Percentiles rank a stretch among this genome's conserved stretches.
These are phyloP conservation scores for Kalmusia sp. DNA, from an alignment of 2,329 filamentous ascomycete species.

Conservation along the genomic window DNA sequence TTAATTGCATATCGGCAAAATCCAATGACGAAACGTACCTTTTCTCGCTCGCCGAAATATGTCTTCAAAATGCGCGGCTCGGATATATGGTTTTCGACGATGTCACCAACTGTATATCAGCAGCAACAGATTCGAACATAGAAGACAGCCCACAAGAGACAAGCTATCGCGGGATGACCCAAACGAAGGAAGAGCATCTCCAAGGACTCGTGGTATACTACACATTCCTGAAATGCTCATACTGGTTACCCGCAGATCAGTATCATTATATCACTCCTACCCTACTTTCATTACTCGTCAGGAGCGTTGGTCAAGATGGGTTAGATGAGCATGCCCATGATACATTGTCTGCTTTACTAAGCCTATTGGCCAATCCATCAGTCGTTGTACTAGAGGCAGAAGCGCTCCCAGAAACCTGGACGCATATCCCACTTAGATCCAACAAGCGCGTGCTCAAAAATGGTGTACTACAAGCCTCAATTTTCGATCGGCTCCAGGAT, in stretches of 20 bases:
- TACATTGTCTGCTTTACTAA: slow-evolving; percentile 36
- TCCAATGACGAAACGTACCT: slow-evolving; percentile 21
- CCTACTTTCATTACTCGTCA: slow-evolving; percentile 23
- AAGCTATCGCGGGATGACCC: not conserved
- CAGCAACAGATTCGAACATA: not conserved
- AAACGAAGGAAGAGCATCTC: slow-evolving; percentile 12
- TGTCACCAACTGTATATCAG: slow-evolving; percentile 5
- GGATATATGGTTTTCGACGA: slow-evolving; percentile 20
- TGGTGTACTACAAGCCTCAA: slow-evolving; percentile 25
- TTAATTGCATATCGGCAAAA: slow-evolving; percentile 23
- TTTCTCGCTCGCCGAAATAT: slow-evolving; percentile 34
- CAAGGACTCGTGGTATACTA: slow-evolving; percentile 24
- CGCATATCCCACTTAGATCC: not conserved
- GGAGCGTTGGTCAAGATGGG: slow-evolving; percentile 25
- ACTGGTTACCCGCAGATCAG: slow-evolving; percentile 31
- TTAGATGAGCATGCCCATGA: slow-evolving; percentile 34
- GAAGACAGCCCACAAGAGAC: not conserved
- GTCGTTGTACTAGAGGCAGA: slow-evolving; percentile 10
- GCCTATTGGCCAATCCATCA: slow-evolving; percentile 16
- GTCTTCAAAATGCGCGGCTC: slow-evolving; percentile 24
- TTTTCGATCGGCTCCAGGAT: slow-evolving; percentile 29
- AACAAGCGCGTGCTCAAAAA: slow-evolving; percentile 8
- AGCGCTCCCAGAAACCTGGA: slow-evolving; percentile 7
- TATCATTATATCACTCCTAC: slow-evolving; percentile 27
- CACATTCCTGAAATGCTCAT: slow-evolving; percentile 39